A percentile compares a stretch with the other conserved stretches of the same genome.
Evolutionary conservation across 192 early-diverging fungal genomes (phyloP).

Genomic region (Obelidium mucronatum): DNA sequence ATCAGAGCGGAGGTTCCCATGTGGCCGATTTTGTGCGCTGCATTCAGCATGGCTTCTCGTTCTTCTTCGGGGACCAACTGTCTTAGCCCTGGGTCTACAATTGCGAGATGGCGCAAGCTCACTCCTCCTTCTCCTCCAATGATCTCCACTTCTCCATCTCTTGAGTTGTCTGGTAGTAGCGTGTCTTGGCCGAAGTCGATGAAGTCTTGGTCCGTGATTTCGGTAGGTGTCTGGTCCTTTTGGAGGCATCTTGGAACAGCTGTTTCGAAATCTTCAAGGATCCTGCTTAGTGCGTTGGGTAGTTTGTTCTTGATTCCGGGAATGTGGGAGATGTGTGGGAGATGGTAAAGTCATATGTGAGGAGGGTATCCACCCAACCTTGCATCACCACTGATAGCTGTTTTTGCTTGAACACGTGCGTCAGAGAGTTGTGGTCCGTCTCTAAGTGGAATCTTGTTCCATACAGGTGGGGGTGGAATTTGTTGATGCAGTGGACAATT

Average conservation of each 20-base stretch:
- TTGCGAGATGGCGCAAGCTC: background rate
- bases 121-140: background rate
- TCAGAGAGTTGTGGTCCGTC: background rate
- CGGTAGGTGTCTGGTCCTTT: background rate
- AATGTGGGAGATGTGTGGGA: background rate
- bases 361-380: background rate
- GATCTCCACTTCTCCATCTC: too few relatives aligned
- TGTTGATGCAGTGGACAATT: background rate
- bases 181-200: background rate
- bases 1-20: background rate
- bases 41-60: background rate
- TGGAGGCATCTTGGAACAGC: background rate
- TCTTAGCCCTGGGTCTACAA: background rate
- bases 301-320: slow-evolving; percentile 4
- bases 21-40: background rate
- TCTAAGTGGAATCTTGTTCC: background rate
- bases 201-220: background rate
- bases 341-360: background rate
- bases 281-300: background rate
- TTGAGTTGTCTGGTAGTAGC: too few relatives aligned
- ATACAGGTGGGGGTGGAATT: background rate
- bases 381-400: background rate
- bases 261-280: background rate
- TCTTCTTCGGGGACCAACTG: background rate
- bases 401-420: background rate